Evolutionary conservation across 1,139 yeast species (phyloP).

Genomic region (Zygosaccharomyces sapae): DNA sequence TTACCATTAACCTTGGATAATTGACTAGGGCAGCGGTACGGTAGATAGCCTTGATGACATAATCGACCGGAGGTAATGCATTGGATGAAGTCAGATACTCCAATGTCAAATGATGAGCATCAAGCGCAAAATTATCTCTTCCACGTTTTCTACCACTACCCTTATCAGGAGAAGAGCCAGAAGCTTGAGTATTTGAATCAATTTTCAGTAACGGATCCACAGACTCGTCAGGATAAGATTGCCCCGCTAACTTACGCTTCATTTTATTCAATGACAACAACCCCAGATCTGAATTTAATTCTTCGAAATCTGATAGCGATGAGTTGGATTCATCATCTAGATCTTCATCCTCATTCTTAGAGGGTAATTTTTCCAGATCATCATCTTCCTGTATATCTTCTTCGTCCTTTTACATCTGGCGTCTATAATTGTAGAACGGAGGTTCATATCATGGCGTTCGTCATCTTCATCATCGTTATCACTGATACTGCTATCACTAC

Average conservation of each 20-base stretch:
- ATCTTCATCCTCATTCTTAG: constrained; percentile 4
- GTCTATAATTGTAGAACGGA: constrained; percentile 12
- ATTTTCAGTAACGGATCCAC: constrained; percentile 31
- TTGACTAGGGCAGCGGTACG: constrained; percentile 58
- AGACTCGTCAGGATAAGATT: constrained; percentile 27
- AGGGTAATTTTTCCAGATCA: constrained; percentile 10
- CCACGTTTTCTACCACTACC: constrained; percentile 8
- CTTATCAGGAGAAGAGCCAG: constrained; percentile 9
- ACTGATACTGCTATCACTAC: constrained; percentile 13
- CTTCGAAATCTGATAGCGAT: constrained; percentile 22
- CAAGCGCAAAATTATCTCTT: constrained; percentile 16
- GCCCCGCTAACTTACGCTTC: constrained; percentile 25
- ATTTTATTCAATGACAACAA: constrained; percentile 28
- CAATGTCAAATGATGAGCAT: constrained; percentile 38
- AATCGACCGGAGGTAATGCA: constrained; percentile 51
- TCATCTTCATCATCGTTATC: constrained; percentile 21
- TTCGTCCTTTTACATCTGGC: constrained; percentile 14
- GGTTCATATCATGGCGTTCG: constrained; percentile 9
- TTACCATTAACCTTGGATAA: constrained; percentile 59
- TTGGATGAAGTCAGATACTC: constrained; percentile 52
- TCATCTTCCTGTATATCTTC: constrained; percentile 8
- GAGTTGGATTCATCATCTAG: constrained; percentile 12
- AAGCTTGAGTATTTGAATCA: constrained; percentile 13
- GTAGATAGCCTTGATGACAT: constrained; percentile 53
- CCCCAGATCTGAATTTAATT: constrained; percentile 28